A percentile compares a stretch with the other conserved stretches of the same genome.
These are phyloP conservation scores for Rhododendron ovatum DNA, from an alignment of 148 eudicot genomes.

Conservation along the genomic window DNA sequence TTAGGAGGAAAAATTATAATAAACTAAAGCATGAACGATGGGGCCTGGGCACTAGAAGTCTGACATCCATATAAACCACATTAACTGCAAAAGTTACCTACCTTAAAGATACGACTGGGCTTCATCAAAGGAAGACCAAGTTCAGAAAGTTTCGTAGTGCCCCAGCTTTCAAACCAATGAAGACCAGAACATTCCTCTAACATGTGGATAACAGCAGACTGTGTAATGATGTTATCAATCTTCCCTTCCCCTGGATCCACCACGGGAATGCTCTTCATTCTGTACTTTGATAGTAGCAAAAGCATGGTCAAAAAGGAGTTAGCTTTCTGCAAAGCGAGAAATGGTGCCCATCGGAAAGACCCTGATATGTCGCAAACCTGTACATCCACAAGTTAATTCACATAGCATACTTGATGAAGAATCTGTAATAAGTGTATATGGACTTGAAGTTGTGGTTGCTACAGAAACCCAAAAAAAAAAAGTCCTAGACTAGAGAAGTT, in stretches of 20 bases:
- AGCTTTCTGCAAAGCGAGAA: conserved; percentile 81
- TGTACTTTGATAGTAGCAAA: conserved; percentile 79
- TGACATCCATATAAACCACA: background rate
- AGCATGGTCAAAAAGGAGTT: conserved; percentile 90
- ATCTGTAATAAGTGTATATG: background rate
- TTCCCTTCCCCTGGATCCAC: conserved; percentile 69
- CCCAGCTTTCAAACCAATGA: conserved; percentile 92
- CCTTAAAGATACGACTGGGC: conserved; percentile 53
- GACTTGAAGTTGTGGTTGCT: background rate
- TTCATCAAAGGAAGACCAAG: conserved; percentile 87
- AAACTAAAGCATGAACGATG: background rate
- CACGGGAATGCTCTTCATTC: conserved; percentile 94
- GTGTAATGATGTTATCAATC: conserved; percentile 79
- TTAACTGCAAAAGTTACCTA: conserved; percentile 11
- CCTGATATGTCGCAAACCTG: conserved; percentile 93
- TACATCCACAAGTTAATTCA: conserved; percentile 1
- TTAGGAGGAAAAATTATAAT: background rate
- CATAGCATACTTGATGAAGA: background rate
- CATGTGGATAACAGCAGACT: conserved; percentile 94
- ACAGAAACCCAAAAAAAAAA: background rate
- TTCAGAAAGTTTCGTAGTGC: conserved; percentile 61
- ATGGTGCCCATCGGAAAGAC: conserved; percentile 95
- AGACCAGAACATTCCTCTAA: conserved; percentile 89
- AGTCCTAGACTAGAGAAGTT: background rate
- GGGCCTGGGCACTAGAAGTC: background rate